Conservation (phyloP, 2,329 filamentous ascomycete species). For the Arachnopeziza araneosa region DNA sequence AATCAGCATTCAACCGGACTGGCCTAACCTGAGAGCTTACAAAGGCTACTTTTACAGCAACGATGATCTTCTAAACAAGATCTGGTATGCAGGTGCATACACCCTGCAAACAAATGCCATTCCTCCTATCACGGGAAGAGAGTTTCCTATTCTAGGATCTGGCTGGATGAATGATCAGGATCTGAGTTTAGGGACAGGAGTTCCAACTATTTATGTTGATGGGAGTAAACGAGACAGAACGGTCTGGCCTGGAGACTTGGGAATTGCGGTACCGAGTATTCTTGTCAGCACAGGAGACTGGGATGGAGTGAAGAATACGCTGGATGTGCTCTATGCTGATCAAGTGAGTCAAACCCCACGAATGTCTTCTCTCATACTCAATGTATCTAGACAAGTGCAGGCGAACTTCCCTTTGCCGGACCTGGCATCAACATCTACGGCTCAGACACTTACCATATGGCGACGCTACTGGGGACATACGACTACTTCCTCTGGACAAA, state of each 20-base stretch:
- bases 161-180: constrained; percentile 37
- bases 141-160: constrained; percentile 24
- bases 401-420: constrained; percentile 45
- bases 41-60: constrained; percentile 49
- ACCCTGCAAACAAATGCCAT: constrained; percentile 33
- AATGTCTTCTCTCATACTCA: neutral
- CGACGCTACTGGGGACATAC: constrained; percentile 51
- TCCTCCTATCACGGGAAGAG: constrained; percentile 29
- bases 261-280: constrained; percentile 48
- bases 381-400: constrained; percentile 26
- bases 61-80: constrained; percentile 45
- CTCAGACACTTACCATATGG: constrained; percentile 51
- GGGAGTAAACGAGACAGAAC: constrained; percentile 54
- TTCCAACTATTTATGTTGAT: constrained; percentile 37
- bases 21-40: constrained; percentile 40
- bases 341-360: constrained; percentile 8
- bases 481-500: constrained; percentile 53
- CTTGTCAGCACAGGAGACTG: constrained; percentile 50
- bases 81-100: constrained; percentile 46
- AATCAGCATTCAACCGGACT: constrained; percentile 38
- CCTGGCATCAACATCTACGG: constrained; percentile 35
- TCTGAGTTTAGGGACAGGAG: constrained; percentile 31
- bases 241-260: constrained; percentile 58
- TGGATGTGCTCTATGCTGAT: constrained; percentile 37
- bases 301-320: constrained; percentile 42